Percentiles rank a stretch among this genome's conserved stretches.
Conservation (phyloP, 2,329 filamentous ascomycete genomes). For the Sclerotinia subarctica region DNA sequence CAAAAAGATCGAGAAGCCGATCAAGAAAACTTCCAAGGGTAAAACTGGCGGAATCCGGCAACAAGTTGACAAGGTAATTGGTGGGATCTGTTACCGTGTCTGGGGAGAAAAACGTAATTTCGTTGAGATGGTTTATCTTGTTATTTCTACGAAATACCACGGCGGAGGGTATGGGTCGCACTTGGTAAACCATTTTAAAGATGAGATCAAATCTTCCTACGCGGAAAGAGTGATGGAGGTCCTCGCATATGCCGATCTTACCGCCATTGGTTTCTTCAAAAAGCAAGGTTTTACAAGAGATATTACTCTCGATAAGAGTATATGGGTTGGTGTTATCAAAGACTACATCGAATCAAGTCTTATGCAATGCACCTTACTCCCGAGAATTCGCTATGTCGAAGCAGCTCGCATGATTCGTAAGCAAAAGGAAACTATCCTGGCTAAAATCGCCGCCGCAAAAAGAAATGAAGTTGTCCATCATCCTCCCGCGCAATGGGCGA, state of each 20-base stretch:
- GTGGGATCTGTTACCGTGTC: not conserved
- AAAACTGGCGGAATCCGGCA: no score
- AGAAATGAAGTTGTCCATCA: not conserved
- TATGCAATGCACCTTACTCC: conserved; percentile 7
- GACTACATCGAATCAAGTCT: not conserved
- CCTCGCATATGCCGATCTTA: not conserved
- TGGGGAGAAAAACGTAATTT: not conserved
- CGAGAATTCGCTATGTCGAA: not conserved
- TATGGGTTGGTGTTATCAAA: conserved; percentile 1
- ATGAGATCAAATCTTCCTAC: not conserved
- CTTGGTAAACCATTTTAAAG: conserved; percentile 9
- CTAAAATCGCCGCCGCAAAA: not conserved
- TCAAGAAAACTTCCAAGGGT: no score
- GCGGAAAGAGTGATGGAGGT: conserved; percentile 4
- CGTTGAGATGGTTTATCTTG: conserved; percentile 6
- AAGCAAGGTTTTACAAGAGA: conserved; percentile 4
- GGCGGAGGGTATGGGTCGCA: not conserved
- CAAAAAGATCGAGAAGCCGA: not conserved
- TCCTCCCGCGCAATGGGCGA: not conserved
- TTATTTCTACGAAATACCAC: not conserved
- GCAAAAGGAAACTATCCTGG: not conserved
- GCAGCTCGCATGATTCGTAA: conserved; percentile 6
- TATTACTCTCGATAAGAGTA: not conserved
- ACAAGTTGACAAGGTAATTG: not conserved
- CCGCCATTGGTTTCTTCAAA: conserved; percentile 4